Evolutionary conservation across 768 basidiomycete species (phyloP).

Genomic region (Macrolepiota albuminosa): DNA sequence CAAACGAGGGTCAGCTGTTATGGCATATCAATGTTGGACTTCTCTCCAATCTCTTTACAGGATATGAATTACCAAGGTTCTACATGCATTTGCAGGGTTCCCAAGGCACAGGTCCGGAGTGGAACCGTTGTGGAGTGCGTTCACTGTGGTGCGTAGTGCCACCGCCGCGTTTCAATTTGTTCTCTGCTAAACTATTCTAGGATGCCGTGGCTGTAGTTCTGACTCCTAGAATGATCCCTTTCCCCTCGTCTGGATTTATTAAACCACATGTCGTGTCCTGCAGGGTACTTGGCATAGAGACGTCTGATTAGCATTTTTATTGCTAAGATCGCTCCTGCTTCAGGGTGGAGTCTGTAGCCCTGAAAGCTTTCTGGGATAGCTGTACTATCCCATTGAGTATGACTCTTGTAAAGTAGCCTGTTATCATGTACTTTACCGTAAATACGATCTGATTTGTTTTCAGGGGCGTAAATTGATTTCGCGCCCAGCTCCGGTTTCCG

Average conservation of each 20-base stretch:
- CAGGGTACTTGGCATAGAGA: not conserved
- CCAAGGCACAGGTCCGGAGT: conserved; percentile 85
- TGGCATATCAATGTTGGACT: conserved; percentile 7
- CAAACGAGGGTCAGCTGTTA: conserved; percentile 70
- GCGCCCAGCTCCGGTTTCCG: conserved; percentile 7
- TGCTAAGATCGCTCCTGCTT: not conserved
- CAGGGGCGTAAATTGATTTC: not conserved
- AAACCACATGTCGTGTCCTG: not conserved
- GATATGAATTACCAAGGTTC: conserved; percentile 99
- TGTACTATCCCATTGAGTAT: not conserved
- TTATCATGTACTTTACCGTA: conserved; percentile 2
- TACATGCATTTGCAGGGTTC: conserved; percentile 96
- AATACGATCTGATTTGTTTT: conserved; percentile 7
- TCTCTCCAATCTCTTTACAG: conserved; percentile 31
- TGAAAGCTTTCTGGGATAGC: not conserved
- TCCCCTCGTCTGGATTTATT: not conserved
- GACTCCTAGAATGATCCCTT: conserved; percentile 50
- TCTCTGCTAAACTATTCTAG: conserved; percentile 31
- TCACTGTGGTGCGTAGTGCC: conserved; percentile 77
- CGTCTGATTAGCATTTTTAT: not conserved
- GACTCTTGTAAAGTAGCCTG: not conserved
- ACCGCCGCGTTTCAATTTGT: conserved; percentile 1
- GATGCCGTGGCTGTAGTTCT: conserved; percentile 88
- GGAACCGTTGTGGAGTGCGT: conserved; percentile 95
- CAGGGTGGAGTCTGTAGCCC: not conserved